A percentile compares a stretch with the other conserved stretches of the same genome.
These are phyloP conservation scores for Aureoboletus auriporus DNA, from an alignment of 768 basidiomycete species.

Conservation along the genomic window DNA sequence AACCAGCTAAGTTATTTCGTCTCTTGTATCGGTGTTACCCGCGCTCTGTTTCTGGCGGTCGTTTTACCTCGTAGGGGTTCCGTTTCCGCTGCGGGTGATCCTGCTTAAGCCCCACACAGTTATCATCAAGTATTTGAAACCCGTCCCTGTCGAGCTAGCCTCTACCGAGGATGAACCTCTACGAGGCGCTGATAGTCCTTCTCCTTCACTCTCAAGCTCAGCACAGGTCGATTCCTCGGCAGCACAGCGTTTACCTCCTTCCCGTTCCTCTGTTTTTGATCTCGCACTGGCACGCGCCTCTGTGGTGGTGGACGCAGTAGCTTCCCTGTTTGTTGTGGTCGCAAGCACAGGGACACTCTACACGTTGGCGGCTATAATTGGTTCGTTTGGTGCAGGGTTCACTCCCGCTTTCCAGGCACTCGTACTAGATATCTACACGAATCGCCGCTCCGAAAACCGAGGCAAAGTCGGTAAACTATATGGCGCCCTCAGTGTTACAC, in stretches of 20 bases:
- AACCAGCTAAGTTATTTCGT: slow-evolving; percentile 71
- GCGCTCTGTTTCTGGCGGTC: slow-evolving; percentile 52
- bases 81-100: not conserved
- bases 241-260: not conserved
- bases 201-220: slow-evolving; percentile 2
- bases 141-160: slow-evolving; percentile 27
- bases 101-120: slow-evolving; percentile 33
- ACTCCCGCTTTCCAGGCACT: slow-evolving; percentile 67
- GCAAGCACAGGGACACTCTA: slow-evolving; percentile 48
- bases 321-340: slow-evolving; percentile 48
- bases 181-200: not conserved
- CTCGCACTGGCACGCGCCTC: slow-evolving; percentile 64
- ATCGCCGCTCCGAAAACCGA: slow-evolving; percentile 38
- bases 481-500: slow-evolving; percentile 73
- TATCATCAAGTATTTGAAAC: slow-evolving; percentile 50
- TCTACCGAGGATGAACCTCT: slow-evolving; percentile 16
- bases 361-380: slow-evolving; percentile 43
- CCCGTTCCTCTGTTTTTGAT: slow-evolving; percentile 56
- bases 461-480: slow-evolving; percentile 72
- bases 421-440: slow-evolving; percentile 60
- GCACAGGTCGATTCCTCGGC: not conserved
- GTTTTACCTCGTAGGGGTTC: slow-evolving; percentile 55
- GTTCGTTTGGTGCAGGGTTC: slow-evolving; percentile 60
- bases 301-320: slow-evolving; percentile 49
- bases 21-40: slow-evolving; percentile 46